phyloP scores from a whole-genome alignment of 371 early-diverging fungal genomes.

The Mortierella sp. region DNA sequence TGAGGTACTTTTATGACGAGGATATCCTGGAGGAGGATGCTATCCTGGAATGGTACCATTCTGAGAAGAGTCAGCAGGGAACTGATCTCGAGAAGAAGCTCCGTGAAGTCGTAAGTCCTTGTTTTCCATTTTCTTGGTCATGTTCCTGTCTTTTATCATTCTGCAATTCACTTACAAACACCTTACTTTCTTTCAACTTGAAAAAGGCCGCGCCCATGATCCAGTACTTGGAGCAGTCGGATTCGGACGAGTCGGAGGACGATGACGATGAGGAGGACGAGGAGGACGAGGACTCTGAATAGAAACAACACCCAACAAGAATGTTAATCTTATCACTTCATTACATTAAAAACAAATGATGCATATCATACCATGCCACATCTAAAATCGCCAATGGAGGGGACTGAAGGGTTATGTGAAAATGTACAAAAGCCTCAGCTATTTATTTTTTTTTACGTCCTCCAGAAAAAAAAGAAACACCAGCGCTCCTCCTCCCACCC shows the following conservation, averaged over 20 bases:
- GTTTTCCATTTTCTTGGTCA: neutral
- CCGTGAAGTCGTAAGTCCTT: conserved; percentile 40
- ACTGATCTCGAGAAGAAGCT: conserved; percentile 41
- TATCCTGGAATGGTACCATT: conserved; percentile 81
- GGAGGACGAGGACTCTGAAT: conserved; percentile 24
- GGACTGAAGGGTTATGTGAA: neutral
- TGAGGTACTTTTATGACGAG: conserved; percentile 81
- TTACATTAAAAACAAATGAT: neutral
- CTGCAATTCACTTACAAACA: too few species aligned
- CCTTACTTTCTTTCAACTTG: neutral
- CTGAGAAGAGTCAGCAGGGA: conserved; percentile 45
- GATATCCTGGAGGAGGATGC: conserved; percentile 91
- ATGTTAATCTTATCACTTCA: neutral
- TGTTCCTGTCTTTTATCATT: neutral
- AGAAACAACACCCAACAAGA: neutral
- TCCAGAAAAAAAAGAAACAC: neutral
- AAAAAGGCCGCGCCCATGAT: conserved; percentile 47
- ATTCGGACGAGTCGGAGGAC: conserved; percentile 44
- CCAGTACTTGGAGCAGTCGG: conserved; percentile 48
- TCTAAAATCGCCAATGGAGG: neutral
- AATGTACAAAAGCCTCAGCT: conserved; percentile 10
- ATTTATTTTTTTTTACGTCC: neutral
- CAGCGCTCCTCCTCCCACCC: neutral
- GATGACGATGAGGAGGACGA: conserved; percentile 39
- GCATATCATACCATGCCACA: neutral